phyloP scores from a whole-genome alignment of 768 basidiomycete genomes.

The Russula dissimulans region DNA sequence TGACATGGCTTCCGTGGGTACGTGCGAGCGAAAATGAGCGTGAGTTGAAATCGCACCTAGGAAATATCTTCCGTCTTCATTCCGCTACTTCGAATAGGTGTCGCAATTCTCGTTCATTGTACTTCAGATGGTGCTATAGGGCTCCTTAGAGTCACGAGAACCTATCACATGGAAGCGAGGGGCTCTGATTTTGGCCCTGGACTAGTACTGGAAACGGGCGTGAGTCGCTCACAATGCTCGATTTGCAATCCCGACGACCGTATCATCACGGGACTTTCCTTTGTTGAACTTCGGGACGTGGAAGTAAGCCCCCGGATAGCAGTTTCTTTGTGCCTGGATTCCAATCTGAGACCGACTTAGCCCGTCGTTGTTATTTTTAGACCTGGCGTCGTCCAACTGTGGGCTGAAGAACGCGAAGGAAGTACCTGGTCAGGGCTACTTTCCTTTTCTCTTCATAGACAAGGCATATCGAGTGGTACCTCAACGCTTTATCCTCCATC shows the following conservation, averaged over 20 bases:
- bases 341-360: constrained; percentile 1
- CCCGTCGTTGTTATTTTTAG: constrained; percentile 3
- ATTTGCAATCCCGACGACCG: constrained; percentile 32
- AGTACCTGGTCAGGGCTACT: constrained; percentile 41
- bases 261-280: constrained; percentile 44
- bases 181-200: constrained; percentile 27
- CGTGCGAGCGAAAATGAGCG: constrained; percentile 32
- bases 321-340: not conserved
- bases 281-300: constrained; percentile 35
- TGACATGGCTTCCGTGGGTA: constrained; percentile 54
- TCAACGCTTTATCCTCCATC: constrained; percentile 51
- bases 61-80: constrained; percentile 1
- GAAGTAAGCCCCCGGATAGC: constrained; percentile 1
- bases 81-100: constrained; percentile 32
- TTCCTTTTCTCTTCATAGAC: constrained; percentile 36
- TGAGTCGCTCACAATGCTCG: not conserved
- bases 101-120: constrained; percentile 49
- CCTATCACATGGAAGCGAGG: constrained; percentile 25
- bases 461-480: constrained; percentile 46
- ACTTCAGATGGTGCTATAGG: constrained; percentile 49
- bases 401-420: constrained; percentile 32
- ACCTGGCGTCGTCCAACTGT: constrained; percentile 53
- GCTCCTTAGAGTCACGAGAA: constrained; percentile 46
- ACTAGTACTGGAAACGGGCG: constrained; percentile 26
- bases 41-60: constrained; percentile 23